Conservation (phyloP, 1,284 basidiomycete genomes). For the Cryptococcus deneoformans region DNA sequence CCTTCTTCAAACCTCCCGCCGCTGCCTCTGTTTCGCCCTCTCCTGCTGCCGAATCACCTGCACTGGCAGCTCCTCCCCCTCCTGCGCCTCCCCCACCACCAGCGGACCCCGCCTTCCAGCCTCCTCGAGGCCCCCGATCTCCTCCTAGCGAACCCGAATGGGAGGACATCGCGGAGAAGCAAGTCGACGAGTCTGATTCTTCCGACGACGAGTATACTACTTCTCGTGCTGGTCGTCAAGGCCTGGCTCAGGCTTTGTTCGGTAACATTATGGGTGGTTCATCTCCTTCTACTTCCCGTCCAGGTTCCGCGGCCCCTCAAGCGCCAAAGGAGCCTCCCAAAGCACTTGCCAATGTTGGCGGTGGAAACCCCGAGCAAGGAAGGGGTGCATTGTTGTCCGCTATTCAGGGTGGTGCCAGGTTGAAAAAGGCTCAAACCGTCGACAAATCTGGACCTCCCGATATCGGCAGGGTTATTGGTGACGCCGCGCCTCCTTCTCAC, state of each 20-base stretch:
- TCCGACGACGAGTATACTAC: constrained; percentile 77
- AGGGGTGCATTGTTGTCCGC: constrained; percentile 68
- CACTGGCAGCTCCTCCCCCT: constrained; percentile 36
- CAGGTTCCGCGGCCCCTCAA: constrained; percentile 44
- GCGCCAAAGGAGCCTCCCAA: constrained; percentile 44
- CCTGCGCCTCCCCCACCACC: constrained; percentile 42
- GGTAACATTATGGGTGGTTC: constrained; percentile 56
- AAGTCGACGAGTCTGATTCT: constrained; percentile 60
- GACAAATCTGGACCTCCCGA: constrained; percentile 69
- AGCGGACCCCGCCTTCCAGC: constrained; percentile 37
- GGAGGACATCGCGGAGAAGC: constrained; percentile 76
- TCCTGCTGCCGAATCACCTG: constrained; percentile 2
- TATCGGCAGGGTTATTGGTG: constrained; percentile 70
- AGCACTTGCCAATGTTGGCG: constrained; percentile 47
- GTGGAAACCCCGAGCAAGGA: constrained; percentile 45
- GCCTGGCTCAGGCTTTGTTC: constrained; percentile 75
- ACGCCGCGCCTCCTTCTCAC: constrained; percentile 68
- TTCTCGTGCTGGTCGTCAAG: constrained; percentile 63
- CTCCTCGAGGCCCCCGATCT: constrained; percentile 20
- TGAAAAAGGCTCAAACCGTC: constrained; percentile 77
- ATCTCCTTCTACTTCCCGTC: constrained; percentile 29
- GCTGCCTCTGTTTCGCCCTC: constrained; percentile 16
- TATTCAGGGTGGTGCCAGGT: constrained; percentile 74
- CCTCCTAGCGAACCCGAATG: constrained; percentile 70
- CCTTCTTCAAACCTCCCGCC: constrained; percentile 53